phyloP scores from a whole-genome alignment of 371 early-diverging fungal species.

The Syncephalastrum contaminatum region DNA sequence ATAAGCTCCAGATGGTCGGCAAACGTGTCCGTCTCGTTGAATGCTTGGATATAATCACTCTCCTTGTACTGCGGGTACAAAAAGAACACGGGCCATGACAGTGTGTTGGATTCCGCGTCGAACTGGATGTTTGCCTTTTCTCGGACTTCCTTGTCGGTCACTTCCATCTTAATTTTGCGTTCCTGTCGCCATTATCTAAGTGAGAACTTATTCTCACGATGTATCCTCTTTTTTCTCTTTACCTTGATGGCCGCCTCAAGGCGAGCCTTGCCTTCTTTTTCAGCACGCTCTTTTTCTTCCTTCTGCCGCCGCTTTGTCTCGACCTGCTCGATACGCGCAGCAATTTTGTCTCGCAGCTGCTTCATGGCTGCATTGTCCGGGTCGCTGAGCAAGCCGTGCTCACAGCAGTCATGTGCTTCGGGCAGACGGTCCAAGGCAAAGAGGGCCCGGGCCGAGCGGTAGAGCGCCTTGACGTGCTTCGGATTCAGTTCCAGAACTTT shows the following conservation, averaged over 20 bases:
- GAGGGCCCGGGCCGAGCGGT: slow-evolving; percentile 86
- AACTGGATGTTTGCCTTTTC: slow-evolving; percentile 60
- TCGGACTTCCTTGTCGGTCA: slow-evolving; percentile 42
- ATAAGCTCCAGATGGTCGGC: slow-evolving; percentile 82
- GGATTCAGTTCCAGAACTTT: slow-evolving; percentile 79
- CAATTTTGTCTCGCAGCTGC: slow-evolving; percentile 39
- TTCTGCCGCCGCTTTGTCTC: slow-evolving; percentile 44
- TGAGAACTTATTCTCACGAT: slow-evolving; percentile 1
- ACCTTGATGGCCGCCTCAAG: slow-evolving; percentile 53
- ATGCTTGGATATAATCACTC: slow-evolving; percentile 86
- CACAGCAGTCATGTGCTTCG: slow-evolving; percentile 87
- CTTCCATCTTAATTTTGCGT: slow-evolving; percentile 55
- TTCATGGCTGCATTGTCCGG: slow-evolving; percentile 69
- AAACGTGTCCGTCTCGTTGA: slow-evolving; percentile 83
- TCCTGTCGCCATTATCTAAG: slow-evolving; percentile 26
- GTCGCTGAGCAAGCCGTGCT: slow-evolving; percentile 65
- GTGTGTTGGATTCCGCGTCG: slow-evolving; percentile 59
- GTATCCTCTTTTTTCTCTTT: slow-evolving; percentile 1
- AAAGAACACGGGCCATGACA: slow-evolving; percentile 89
- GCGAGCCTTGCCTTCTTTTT: slow-evolving; percentile 43
- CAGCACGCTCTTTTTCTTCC: slow-evolving; percentile 45
- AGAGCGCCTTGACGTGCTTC: slow-evolving; percentile 88
- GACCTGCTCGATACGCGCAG: slow-evolving; percentile 38
- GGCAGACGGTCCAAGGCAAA: slow-evolving; percentile 71
- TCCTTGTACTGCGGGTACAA: slow-evolving; percentile 94